These are phyloP conservation scores for Aspergillus sp. DNA, from an alignment of 2,329 filamentous ascomycete genomes.

Conservation along the genomic window DNA sequence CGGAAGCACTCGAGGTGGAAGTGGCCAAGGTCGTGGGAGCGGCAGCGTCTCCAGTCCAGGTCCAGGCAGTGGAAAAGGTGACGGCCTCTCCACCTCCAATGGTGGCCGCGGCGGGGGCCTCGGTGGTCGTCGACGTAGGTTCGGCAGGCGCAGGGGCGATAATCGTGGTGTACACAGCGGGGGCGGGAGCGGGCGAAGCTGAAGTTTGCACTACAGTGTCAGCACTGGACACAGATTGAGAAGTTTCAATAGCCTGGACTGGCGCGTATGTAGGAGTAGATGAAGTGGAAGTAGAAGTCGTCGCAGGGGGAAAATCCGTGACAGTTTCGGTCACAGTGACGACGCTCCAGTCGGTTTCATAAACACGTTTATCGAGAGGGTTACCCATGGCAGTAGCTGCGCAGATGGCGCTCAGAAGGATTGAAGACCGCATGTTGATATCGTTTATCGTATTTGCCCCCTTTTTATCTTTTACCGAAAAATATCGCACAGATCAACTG, in stretches of 20 bases:
- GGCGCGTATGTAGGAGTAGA: constrained; percentile 2
- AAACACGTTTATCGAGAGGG: constrained; percentile 30
- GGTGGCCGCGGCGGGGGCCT: constrained; percentile 1
- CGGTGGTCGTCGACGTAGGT: neutral
- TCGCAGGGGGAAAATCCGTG: constrained; percentile 14
- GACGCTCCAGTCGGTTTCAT: constrained; percentile 32
- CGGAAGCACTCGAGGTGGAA: constrained; percentile 37
- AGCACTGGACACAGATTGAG: neutral
- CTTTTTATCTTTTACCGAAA: constrained; percentile 5
- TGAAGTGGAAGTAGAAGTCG: constrained; percentile 2
- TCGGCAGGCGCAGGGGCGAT: constrained; percentile 1
- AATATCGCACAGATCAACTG: constrained; percentile 28
- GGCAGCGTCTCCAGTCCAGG: constrained; percentile 6
- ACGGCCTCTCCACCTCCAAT: neutral
- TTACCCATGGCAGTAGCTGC: constrained; percentile 29
- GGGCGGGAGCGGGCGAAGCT: neutral
- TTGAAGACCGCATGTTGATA: constrained; percentile 28
- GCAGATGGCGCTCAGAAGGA: constrained; percentile 32
- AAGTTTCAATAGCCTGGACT: constrained; percentile 1
- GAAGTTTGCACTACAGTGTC: neutral
- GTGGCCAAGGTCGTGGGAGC: constrained; percentile 13
- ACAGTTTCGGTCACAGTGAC: constrained; percentile 34
- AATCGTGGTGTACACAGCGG: neutral
- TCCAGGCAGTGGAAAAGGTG: constrained; percentile 6
- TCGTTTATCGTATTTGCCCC: constrained; percentile 1